phyloP scores from a whole-genome alignment of 176 grass and related monocot species.

The Phyllostachys edulis region DNA sequence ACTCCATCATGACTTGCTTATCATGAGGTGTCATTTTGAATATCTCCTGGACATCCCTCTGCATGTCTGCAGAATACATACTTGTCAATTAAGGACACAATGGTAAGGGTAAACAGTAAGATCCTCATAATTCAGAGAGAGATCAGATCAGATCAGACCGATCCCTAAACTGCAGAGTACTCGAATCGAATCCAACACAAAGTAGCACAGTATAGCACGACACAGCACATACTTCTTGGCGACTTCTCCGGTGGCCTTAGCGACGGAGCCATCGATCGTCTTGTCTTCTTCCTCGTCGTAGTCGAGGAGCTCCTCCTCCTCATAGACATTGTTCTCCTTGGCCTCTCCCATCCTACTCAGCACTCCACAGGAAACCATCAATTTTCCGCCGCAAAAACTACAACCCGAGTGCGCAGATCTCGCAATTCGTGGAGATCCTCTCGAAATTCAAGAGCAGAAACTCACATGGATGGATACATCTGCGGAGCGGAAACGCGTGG shows the following conservation, averaged over 20 bases:
- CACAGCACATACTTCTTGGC: conserved; percentile 60
- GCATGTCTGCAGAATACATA: conserved; percentile 72
- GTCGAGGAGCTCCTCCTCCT: conserved; percentile 99
- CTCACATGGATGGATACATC: conserved; percentile 32
- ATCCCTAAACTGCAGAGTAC: not conserved
- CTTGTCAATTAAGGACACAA: not conserved
- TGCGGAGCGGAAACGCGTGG: not conserved
- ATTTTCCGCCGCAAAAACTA: conserved; percentile 2
- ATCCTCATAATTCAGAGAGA: too few relatives aligned
- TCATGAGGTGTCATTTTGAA: conserved; percentile 99
- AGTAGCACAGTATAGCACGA: not conserved
- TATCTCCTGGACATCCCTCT: conserved; percentile 96
- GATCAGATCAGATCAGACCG: not conserved
- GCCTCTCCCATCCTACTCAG: conserved; percentile 74
- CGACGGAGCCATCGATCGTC: conserved; percentile 61
- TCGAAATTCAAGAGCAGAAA: not conserved
- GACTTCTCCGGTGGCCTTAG: conserved; percentile 64
- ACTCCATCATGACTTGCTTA: conserved; percentile 99
- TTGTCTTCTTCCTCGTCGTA: conserved; percentile 99
- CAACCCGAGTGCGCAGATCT: not conserved
- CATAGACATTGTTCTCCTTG: conserved; percentile 87
- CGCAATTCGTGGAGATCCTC: not conserved
- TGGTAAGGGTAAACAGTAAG: not conserved
- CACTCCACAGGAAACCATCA: not conserved
- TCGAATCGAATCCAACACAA: not conserved